Evolutionary conservation across 23 red algal genomes (phyloP), one percentile per base, ranked within the genome.

Genomic region (Gracilaria domingensis): DNA sequence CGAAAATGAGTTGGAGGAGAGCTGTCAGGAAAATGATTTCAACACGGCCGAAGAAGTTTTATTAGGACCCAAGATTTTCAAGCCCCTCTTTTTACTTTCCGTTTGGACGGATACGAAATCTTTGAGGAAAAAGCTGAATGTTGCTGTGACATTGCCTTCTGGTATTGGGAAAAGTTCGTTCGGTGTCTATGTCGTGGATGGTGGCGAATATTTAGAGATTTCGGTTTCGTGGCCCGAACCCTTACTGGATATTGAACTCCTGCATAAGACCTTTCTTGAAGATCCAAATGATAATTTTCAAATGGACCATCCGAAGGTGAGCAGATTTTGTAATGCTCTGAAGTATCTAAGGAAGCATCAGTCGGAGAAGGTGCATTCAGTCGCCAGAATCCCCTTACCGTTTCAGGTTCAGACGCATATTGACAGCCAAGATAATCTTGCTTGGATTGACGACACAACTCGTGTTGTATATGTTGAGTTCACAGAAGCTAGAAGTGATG

Each of bases 31-130:
- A n/a, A 55, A 18, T 14, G 14, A 18, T 55, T 55, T 55, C 17
- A 20, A 55, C 1, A 55, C 11, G 17, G 51, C 13, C 11, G 51
- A 55, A 20, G 62, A 67, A 21, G 3, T 67, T 11, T 25, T 67
- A 34, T 32, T 67, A 25, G 33, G 0, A 8, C n/a, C 49, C 12
- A 33, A 81, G 5, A 18, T 4, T 0, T 84, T 84, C 62, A 37
- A 84, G 58, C 81, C 81, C 30, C 60, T 70, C 25, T 65, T 45
- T 37, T 45, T 84, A n/a, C 0, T 84, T 1, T 84, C 59, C n/a
- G 60, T 8, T 14, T 84, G 81, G 81, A 84, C 60, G 28, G 58
- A 84, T 17, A 58, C 56, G 36, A 6, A 29, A 45, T 7, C 42
- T 11, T 25, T 24, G 24, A 66, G 21, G 0, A 58, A 38, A 47